phyloP scores from a whole-genome alignment of 1,284 basidiomycete genomes.

The Ustilago cynodontis region DNA sequence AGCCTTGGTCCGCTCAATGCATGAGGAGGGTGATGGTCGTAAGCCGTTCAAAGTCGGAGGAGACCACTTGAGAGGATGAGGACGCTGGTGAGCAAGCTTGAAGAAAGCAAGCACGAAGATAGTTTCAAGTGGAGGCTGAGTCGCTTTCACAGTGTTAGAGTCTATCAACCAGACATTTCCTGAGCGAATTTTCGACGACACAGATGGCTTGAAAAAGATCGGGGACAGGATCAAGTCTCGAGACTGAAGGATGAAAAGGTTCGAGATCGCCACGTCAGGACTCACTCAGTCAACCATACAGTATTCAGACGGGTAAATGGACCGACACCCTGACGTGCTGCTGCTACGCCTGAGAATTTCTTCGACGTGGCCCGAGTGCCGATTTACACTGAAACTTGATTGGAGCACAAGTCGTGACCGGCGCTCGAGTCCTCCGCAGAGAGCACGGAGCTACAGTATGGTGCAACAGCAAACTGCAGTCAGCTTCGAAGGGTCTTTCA shows the following conservation, averaged over 20 bases:
- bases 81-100: neutral
- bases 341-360: conserved; percentile 3
- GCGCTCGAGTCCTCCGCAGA: conserved; percentile 1
- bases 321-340: neutral
- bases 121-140: conserved; percentile 42
- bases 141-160: conserved; percentile 2
- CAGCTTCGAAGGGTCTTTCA: neutral
- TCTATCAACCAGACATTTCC: no score
- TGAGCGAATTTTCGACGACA: no score
- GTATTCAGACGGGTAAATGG: neutral
- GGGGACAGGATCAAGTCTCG: no score
- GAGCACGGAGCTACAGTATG: neutral
- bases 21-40: neutral
- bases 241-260: no score
- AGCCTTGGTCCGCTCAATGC: conserved; percentile 9
- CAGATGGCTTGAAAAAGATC: no score
- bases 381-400: conserved; percentile 7
- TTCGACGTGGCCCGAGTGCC: conserved; percentile 27
- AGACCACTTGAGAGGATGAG: neutral
- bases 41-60: neutral
- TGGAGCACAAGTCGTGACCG: neutral
- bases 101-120: neutral
- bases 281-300: neutral
- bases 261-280: no score
- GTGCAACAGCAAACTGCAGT: neutral